Conservation (phyloP, 1,284 basidiomycete species). For the Ganoderma boninense region DNA sequence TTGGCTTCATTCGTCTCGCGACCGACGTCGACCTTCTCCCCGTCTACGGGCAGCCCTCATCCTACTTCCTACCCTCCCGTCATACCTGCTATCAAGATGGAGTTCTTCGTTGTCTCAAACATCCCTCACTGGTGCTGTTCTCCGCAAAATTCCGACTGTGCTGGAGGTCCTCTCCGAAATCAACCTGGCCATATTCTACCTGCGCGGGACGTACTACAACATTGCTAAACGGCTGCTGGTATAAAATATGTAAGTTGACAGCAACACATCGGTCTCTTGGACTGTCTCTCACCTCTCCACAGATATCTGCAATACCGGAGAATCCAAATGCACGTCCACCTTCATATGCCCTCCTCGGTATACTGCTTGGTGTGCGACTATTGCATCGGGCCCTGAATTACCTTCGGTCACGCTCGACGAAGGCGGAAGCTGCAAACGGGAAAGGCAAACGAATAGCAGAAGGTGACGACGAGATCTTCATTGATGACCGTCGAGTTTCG, state of each 20-base stretch:
- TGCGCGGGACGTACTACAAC: slow-evolving; percentile 83
- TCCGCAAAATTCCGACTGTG: slow-evolving; percentile 54
- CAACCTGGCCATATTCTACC: slow-evolving; percentile 86
- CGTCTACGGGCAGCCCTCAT: slow-evolving; percentile 62
- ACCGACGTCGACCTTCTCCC: slow-evolving; percentile 50
- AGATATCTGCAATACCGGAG: slow-evolving; percentile 80
- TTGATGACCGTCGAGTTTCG: slow-evolving; percentile 73
- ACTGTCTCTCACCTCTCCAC: not conserved
- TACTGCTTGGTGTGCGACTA: slow-evolving; percentile 78
- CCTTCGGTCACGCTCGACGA: slow-evolving; percentile 43
- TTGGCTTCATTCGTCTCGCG: slow-evolving; percentile 68
- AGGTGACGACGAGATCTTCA: slow-evolving; percentile 58
- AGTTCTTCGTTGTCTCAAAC: slow-evolving; percentile 46
- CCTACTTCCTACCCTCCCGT: slow-evolving; percentile 70
- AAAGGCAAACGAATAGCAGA: slow-evolving; percentile 44
- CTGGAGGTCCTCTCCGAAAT: slow-evolving; percentile 71
- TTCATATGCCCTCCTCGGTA: slow-evolving; percentile 86
- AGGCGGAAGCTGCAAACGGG: slow-evolving; percentile 31
- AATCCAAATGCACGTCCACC: slow-evolving; percentile 78
- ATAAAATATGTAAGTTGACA: slow-evolving; percentile 69
- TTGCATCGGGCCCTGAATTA: slow-evolving; percentile 65
- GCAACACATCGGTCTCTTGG: not conserved
- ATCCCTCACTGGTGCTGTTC: slow-evolving; percentile 45
- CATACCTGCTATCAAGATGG: slow-evolving; percentile 66
- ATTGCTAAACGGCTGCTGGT: slow-evolving; percentile 72